Evolutionary conservation across 2,329 filamentous ascomycete genomes (phyloP), one percentile per base, ranked within the genome.

Genomic region (Colletotrichum costaricense): DNA sequence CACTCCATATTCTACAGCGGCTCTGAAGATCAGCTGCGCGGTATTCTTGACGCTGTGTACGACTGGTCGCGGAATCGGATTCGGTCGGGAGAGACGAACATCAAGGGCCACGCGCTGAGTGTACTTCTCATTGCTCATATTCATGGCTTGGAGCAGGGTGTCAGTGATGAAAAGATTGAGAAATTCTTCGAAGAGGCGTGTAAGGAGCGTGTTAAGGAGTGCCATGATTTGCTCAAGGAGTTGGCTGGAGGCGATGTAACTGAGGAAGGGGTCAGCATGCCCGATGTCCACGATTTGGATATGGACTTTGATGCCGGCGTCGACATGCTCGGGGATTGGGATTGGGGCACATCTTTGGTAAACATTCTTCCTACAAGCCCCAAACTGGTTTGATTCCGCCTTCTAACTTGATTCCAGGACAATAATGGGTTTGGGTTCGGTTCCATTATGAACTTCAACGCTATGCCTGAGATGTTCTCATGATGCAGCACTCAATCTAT

Each of bases 51-150:
- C 1, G 76, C 77, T 1, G 76, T 78, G 4, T 69, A 78, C 7
- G 72, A 65, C 4, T 85, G 83, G 83, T 76, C 74, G 2, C 75
- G 82, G 42, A 75, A 76, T 16, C 79, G 82, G 14, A 76, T 86
- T n/a, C 78, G 78, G 26, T 80, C 84, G 0, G 85, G 85, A 2
- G 84, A 86, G 78, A 85, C 84, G 3, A 86, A 86, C 49, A 76
- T 82, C 42, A 87, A 87, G 72, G 81, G 82, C 5, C 81, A 83
- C 56, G 42, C 80, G 30, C 68, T 80, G n/a, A 78, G 76, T n/a
- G 75, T 76, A 19, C 79, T 83, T 33, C 81, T 87, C 30, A 63
- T 81, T 16, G 76, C 79, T 3, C 81, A 86, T n/a, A 77, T 81
- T 0, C 78, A 84, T 30, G 81, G 80, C 1, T 75, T 86, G 5